Conservation (phyloP, 208 protist species). For the Leishmania braziliensis region DNA sequence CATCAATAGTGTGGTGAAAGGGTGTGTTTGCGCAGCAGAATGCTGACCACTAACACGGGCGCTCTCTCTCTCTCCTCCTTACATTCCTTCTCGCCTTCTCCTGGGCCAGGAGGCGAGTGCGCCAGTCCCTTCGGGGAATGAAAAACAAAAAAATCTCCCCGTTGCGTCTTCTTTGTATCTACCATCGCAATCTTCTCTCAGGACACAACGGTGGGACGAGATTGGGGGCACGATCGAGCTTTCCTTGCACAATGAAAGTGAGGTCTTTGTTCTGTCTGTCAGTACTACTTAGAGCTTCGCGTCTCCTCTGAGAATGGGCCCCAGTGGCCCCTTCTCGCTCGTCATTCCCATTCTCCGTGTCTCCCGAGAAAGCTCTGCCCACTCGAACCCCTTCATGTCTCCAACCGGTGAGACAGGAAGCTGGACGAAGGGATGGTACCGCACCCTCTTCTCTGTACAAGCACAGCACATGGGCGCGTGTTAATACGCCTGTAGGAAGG, state of each 20-base stretch:
- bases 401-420: not conserved
- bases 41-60: not conserved
- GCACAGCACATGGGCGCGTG: not conserved
- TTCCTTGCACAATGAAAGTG: not conserved
- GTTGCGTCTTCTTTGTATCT: too few relatives aligned
- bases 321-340: conserved; percentile 1
- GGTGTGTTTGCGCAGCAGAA: not conserved
- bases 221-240: not conserved
- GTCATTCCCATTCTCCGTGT: not conserved
- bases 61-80: not conserved
- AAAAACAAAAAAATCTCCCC: too few relatives aligned
- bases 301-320: not conserved
- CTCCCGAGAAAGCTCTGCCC: not conserved
- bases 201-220: not conserved
- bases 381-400: not conserved
- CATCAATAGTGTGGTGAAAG: not conserved
- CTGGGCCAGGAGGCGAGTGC: not conserved
- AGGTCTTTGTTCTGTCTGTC: not conserved
- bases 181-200: not conserved
- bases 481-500: not conserved
- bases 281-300: not conserved
- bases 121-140: not conserved
- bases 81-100: not conserved
- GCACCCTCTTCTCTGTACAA: not conserved
- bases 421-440: not conserved